phyloP scores from a whole-genome alignment of 2,329 filamentous ascomycete genomes.

The Monosporascus sp. region DNA sequence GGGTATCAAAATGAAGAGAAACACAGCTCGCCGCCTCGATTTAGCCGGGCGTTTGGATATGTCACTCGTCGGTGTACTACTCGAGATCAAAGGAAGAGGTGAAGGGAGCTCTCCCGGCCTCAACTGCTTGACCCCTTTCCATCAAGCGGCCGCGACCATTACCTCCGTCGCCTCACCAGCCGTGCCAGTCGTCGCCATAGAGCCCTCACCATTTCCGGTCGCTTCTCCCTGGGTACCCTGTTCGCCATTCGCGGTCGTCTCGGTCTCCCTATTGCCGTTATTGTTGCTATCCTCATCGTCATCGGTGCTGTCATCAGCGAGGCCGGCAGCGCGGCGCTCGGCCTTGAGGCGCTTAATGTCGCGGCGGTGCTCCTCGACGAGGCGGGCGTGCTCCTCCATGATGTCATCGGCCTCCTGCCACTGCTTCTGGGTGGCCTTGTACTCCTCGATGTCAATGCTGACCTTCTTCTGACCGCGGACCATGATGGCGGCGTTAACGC shows the following conservation, averaged over 20 bases:
- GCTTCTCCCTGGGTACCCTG: constrained; percentile 25
- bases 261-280: constrained; percentile 30
- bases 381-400: constrained; percentile 45
- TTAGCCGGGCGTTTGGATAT: too few species aligned
- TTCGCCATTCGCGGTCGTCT: not conserved
- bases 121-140: not conserved
- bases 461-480: constrained; percentile 47
- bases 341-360: constrained; percentile 38
- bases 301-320: constrained; percentile 29
- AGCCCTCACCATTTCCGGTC: constrained; percentile 31
- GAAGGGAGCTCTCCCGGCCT: too few species aligned
- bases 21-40: too few species aligned
- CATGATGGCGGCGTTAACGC: constrained; percentile 59
- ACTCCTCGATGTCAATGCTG: constrained; percentile 55
- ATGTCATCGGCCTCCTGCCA: constrained; percentile 48
- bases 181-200: constrained; percentile 7
- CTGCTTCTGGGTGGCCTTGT: constrained; percentile 39
- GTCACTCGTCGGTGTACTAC: too few species aligned
- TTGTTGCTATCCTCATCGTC: constrained; percentile 38
- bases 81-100: too few species aligned
- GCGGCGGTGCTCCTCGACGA: constrained; percentile 39
- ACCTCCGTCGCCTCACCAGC: not conserved
- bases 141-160: not conserved
- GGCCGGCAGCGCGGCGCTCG: constrained; percentile 28
- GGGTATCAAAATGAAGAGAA: too few species aligned